Percentiles rank a stretch among this genome's conserved stretches.
Conservation (phyloP, 345 rosid species). For the Euclidium syriacum region DNA sequence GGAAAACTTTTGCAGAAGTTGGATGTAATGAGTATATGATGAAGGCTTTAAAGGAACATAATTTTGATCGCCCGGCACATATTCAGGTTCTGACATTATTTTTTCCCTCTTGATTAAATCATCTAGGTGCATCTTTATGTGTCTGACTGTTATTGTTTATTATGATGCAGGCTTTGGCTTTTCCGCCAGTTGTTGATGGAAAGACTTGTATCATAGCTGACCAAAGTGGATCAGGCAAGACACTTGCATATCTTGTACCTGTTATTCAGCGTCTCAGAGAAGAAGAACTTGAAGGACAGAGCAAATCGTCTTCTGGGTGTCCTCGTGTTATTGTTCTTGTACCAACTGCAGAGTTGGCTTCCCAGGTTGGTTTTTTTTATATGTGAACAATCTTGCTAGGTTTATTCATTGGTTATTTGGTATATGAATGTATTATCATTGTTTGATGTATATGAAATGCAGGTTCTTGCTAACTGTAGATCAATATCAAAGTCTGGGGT, state of each 20-base stretch:
- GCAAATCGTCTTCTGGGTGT: conserved; percentile 49
- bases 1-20: conserved; percentile 58
- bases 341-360: conserved; percentile 95
- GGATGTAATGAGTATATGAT: conserved; percentile 68
- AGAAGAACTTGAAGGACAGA: conserved; percentile 71
- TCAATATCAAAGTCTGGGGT: conserved; percentile 75
- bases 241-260: conserved; percentile 85
- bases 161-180: conserved; percentile 69
- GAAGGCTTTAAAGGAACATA: conserved; percentile 56
- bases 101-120: neutral
- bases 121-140: conserved; percentile 6
- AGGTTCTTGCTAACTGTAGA: conserved; percentile 80
- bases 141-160: neutral
- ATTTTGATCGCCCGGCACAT: conserved; percentile 62
- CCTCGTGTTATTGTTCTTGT: conserved; percentile 76
- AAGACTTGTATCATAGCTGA: conserved; percentile 88
- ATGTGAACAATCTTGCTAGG: conserved; percentile 3
- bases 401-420: neutral
- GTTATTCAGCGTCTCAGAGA: conserved; percentile 76
- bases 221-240: conserved; percentile 99
- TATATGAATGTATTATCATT: neutral
- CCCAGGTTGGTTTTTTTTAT: conserved; percentile 54
- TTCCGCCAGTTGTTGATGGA: conserved; percentile 61
- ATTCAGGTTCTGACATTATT: conserved; percentile 56
- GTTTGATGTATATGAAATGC: conserved; percentile 32